Conservation (phyloP, 106 monocot species). For the Platanthera guangdongensis region DNA sequence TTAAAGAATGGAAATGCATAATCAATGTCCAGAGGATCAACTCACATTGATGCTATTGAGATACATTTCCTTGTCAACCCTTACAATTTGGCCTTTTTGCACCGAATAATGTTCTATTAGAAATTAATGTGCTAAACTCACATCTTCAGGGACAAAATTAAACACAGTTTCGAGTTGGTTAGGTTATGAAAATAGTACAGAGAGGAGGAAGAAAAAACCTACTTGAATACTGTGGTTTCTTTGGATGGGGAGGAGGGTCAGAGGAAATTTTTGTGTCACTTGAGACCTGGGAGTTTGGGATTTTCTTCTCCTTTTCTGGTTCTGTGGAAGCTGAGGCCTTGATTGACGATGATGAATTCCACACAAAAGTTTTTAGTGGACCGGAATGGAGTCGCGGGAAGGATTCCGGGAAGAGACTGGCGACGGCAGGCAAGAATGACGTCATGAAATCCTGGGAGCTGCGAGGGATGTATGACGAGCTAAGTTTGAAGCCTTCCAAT, state of each 20-base stretch:
- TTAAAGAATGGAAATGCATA: background rate
- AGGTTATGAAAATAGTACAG: background rate
- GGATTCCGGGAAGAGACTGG: constrained; percentile 16
- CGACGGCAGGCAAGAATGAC: constrained; percentile 26
- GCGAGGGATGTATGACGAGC: background rate
- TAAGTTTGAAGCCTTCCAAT: background rate
- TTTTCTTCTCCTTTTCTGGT: constrained; percentile 27
- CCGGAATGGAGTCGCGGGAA: constrained; percentile 5
- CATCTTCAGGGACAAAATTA: background rate
- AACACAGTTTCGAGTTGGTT: background rate
- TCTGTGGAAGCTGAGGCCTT: constrained; percentile 31
- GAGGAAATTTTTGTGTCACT: constrained; percentile 4
- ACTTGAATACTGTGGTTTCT: constrained; percentile 80
- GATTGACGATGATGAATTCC: constrained; percentile 3
- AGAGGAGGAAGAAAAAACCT: background rate
- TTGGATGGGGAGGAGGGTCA: constrained; percentile 16
- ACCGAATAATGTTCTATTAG: constrained; percentile 24
- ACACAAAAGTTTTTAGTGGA: constrained; percentile 2
- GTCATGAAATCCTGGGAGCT: constrained; percentile 12
- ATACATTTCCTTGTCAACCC: constrained; percentile 91
- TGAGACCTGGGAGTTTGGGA: constrained; percentile 6
- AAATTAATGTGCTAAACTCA: background rate
- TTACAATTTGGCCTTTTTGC: constrained; percentile 95
- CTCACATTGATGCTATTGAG: constrained; percentile 88
- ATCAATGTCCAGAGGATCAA: background rate